Evolutionary conservation across 441 rosid genomes (phyloP), one percentile per base, ranked within the genome.

Genomic region (Adansonia rubrostipa): DNA sequence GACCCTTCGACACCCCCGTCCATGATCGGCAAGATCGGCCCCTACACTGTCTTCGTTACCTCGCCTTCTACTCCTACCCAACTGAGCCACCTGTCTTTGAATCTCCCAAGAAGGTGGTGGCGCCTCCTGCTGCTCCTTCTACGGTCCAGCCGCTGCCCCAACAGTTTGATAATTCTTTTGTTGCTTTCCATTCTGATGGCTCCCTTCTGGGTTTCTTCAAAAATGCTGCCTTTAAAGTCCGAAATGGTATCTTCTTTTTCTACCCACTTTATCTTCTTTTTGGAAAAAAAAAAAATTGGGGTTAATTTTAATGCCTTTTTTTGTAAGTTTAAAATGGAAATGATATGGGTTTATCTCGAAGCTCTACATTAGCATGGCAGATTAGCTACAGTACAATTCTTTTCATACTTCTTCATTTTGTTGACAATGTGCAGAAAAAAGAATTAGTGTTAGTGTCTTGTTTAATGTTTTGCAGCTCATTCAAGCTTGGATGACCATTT

Each of bases 1-100:
- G 91, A 82, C 82, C 86, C 92, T 14, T 80, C 92, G 33, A 87
- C 87, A 9, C 97, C 97, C 4, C 93, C 97, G 15, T 98, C 99
- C n/a, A 82, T 87, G 71, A 96, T 93, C 84, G 99, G 98, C 6
- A 96, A 96, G 88, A 93, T 96, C 69, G 99, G 99, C 1, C 98
- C 98, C 11, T 96, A 93, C 88, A 96, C 99, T 40, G 97, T 96
- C 82, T 96, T 96, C 82, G 86, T 90, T 85, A 96, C 99, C 70
- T 98, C 97, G 5, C 98, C 97, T 42, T 42, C 45, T 42, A 6
- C 8, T 42, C 40, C 40, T 36, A 36, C 40, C 40, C 40, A 4
- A 36, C 40, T 50, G 83, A 78, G 24, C 86, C 83, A 19, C 88
- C 83, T 40, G 54, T 82, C 47, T 33, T 83, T 65, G 84, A 84